Base-by-base conservation (phyloP, 768 basidiomycete species). In the Trametes maxima region DNA sequence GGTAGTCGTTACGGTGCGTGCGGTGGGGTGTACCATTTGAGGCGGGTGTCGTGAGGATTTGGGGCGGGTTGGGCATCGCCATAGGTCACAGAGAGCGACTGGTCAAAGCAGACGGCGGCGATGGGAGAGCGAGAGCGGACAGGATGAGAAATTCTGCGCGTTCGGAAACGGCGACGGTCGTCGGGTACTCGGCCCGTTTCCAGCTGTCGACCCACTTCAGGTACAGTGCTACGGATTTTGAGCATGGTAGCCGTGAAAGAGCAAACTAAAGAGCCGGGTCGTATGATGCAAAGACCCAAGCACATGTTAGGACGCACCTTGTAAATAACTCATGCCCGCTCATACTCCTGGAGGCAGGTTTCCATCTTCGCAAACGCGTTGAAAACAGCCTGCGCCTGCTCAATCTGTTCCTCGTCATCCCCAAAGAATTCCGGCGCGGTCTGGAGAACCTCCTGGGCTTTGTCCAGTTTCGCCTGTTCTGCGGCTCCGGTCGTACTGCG, bases 341-440 rank as follows among this genome's bases (percentile, higher is more conserved):
- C 97, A 72, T 87, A 97, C 77, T 99, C 97, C 77, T 98, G 98
- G 69, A 94, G 72, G 54, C 97, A 80, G 6, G 87, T 96, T 78
- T 99, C 97, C 95, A 98, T 98, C 78, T 92, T 94, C 0, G 95
- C 95, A 75, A 98, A 97, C 2, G 91, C 87, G 54, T 84, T 87
- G 73, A 95, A 97, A 5, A 97, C 93, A 5, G 89, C 90, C 76
- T 99, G 96, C 5, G 95, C 81, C 73, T 89, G 89, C 73, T 90
- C 85, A 14, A 87, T 78, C 72, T 85, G 82, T 64, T 84, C 82
- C 68, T 84, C 84, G 62, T 82, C 82, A 63, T 86, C 85, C 3
- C 82, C 82, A 65, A 83, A 87, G 76, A 83, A 87, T 70, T 87
- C 84, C 37, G 86, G 71, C 7, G 85, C 85, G 42, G 83, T 85